These are phyloP conservation scores for Chenopodium formosanum DNA, from an alignment of 148 eudicot species.

Conservation along the genomic window DNA sequence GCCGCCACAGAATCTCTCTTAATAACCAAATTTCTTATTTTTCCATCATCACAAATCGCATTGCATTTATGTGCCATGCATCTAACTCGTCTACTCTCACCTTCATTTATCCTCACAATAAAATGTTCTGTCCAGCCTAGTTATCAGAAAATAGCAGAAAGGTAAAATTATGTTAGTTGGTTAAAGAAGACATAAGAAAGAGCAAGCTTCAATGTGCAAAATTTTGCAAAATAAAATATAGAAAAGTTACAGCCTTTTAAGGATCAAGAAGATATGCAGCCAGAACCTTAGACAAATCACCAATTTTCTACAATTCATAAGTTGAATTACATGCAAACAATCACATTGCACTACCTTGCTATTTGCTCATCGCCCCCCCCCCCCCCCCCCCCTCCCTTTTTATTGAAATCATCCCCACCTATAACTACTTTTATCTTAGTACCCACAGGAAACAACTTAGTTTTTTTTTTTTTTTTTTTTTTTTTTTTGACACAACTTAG, in stretches of 20 bases:
- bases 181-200: background rate
- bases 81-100: conserved; percentile 56
- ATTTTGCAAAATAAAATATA: background rate
- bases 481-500: too few relatives aligned
- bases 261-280: background rate
- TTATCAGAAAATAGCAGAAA: background rate
- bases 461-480: too few relatives aligned
- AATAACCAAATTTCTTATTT: conserved; percentile 45
- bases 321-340: background rate
- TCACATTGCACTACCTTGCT: background rate
- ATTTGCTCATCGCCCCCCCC: too few relatives aligned
- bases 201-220: background rate
- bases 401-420: too few relatives aligned
- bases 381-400: too few relatives aligned
- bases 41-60: conserved; percentile 62
- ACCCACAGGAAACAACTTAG: too few relatives aligned
- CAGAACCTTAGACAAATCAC: background rate
- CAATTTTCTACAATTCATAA: background rate
- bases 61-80: conserved; percentile 74
- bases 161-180: background rate
- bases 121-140: conserved; percentile 72
- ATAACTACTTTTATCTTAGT: too few relatives aligned
- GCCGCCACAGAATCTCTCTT: conserved; percentile 43
- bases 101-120: conserved; percentile 68
- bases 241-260: too few relatives aligned